A percentile compares a stretch with the other conserved stretches of the same genome.
Conservation (phyloP, 2,329 filamentous ascomycete species). For the Xylariaceae sp. region DNA sequence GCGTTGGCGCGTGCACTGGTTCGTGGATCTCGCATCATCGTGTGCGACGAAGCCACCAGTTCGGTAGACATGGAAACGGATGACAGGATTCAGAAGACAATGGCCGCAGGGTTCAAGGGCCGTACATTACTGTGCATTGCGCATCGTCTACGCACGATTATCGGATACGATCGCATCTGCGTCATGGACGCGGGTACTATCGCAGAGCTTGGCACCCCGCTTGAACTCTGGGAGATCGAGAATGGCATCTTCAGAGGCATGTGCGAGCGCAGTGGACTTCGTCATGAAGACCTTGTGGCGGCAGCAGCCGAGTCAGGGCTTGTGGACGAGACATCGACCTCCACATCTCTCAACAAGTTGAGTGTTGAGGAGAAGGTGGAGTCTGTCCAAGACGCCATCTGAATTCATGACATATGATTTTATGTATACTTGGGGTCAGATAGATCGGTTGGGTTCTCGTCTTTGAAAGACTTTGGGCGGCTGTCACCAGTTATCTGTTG, state of each 20-base stretch:
- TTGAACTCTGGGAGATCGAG: slow-evolving; percentile 57
- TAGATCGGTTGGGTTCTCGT: neutral
- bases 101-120: slow-evolving; percentile 76
- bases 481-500: neutral
- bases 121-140: slow-evolving; percentile 90
- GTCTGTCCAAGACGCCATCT: neutral
- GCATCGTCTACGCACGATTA: slow-evolving; percentile 85
- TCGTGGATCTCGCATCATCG: slow-evolving; percentile 80
- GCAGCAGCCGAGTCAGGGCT: neutral
- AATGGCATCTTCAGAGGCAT: slow-evolving; percentile 81
- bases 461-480: neutral
- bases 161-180: slow-evolving; percentile 90
- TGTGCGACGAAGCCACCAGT: slow-evolving; percentile 94
- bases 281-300: slow-evolving; percentile 46
- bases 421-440: neutral
- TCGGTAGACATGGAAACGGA: slow-evolving; percentile 96
- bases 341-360: neutral
- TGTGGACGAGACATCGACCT: neutral
- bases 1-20: slow-evolving; percentile 88
- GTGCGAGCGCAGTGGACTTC: slow-evolving; percentile 82
- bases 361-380: slow-evolving; percentile 5
- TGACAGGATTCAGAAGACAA: slow-evolving; percentile 87
- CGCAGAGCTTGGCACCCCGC: slow-evolving; percentile 76
- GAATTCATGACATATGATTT: neutral
- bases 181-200: slow-evolving; percentile 91